Percentiles rank a stretch among this genome's conserved stretches.
Conservation (phyloP, 495 filamentous ascomycete species). For the Penicillium angulare region DNA sequence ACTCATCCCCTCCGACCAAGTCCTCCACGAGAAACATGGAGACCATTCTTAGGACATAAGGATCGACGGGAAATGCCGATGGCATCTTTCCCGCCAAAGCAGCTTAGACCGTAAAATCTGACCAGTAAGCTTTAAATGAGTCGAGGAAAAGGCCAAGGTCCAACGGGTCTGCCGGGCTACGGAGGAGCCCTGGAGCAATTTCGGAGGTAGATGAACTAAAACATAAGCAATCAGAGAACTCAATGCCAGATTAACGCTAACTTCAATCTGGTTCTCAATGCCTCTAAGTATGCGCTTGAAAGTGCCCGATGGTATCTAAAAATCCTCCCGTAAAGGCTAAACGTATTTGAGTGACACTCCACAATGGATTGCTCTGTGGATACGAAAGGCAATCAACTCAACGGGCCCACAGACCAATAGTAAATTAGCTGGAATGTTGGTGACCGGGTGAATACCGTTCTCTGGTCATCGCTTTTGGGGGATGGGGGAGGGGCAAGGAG, state of each 20-base stretch:
- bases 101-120: no score
- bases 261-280: conserved; percentile 1
- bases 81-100: no score
- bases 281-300: background rate
- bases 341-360: no score
- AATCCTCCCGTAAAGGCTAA: no score
- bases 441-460: no score
- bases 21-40: no score
- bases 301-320: background rate
- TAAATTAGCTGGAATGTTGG: background rate
- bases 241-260: conserved; percentile 7
- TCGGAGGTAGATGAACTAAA: background rate
- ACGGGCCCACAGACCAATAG: background rate
- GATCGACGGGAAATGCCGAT: conserved; percentile 10
- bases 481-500: no score
- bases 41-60: conserved; percentile 8
- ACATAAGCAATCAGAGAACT: conserved; percentile 8
- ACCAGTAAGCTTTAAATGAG: no score
- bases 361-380: no score
- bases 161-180: conserved; percentile 5
- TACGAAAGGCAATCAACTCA: no score
- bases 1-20: background rate
- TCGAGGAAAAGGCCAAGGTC: background rate
- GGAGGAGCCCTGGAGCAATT: background rate
- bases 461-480: background rate